These are phyloP conservation scores for Hypoxylon intermedium DNA, from an alignment of 495 filamentous ascomycete genomes.

Conservation along the genomic window DNA sequence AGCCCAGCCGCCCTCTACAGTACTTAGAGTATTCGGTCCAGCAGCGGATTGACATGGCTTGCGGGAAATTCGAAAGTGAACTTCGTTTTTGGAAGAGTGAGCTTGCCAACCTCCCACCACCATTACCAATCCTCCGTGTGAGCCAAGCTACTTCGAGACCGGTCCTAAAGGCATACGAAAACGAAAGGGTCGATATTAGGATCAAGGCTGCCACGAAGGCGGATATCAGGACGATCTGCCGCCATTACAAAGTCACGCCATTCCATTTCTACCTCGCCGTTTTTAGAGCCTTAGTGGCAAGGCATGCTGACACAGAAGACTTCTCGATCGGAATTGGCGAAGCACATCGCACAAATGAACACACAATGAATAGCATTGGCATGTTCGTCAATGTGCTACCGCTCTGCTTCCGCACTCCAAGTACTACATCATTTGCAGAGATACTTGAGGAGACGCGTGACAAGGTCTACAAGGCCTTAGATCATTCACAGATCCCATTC, in stretches of 20 bases:
- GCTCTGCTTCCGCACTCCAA: slow-evolving; percentile 40
- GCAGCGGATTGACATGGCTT: background rate
- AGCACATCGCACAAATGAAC: slow-evolving; percentile 38
- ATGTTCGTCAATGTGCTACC: slow-evolving; percentile 59
- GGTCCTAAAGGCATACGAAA: no score
- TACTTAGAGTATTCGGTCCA: background rate
- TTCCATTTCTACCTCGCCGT: slow-evolving; percentile 46
- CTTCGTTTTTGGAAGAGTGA: slow-evolving; percentile 47
- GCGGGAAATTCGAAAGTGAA: slow-evolving; percentile 7
- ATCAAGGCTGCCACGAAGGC: background rate
- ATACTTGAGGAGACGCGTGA: slow-evolving; percentile 13
- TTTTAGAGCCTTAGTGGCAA: slow-evolving; percentile 31
- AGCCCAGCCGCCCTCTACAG: background rate
- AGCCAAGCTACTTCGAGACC: no score
- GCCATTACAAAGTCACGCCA: slow-evolving; percentile 3
- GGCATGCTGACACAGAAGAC: slow-evolving; percentile 32
- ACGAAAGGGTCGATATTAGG: background rate
- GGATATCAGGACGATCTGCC: slow-evolving; percentile 17
- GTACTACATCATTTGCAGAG: slow-evolving; percentile 15
- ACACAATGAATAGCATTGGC: slow-evolving; percentile 48
- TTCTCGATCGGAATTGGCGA: slow-evolving; percentile 46
- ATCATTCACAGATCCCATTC: background rate
- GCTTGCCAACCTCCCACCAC: slow-evolving; percentile 35
- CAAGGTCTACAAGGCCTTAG: slow-evolving; percentile 13
- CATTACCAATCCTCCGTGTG: no score